Base-by-base conservation (phyloP, 805 yeast species). In the Starmerella stigmatis region DNA sequence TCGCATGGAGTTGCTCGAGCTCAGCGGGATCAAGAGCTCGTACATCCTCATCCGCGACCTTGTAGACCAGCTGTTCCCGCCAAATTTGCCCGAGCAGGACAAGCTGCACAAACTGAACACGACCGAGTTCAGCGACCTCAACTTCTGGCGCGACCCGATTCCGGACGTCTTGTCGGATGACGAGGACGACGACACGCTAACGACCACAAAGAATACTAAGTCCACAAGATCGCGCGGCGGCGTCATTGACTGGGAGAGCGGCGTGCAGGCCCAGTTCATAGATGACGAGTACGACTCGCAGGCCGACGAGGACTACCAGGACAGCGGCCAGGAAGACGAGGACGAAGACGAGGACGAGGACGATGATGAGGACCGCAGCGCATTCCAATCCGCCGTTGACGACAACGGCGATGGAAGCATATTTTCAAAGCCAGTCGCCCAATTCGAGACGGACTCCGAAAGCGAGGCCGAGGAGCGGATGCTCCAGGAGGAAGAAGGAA, bases 51-150 rank as follows among this genome's bases (percentile, higher is more conserved):
- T 92, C 58, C 84, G 92, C 36, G 97, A 92, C 61, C 70, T 92
- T 44, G 96, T 92, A 11, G 98, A 92, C 64, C 97, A 92, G 62
- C 88, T 88, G 62, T 92, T 92, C 72, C 98, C 98, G 8, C 95
- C 96, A 0, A 81, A 77, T 36, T 28, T 34, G 11, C 44, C 48
- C 4, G 45, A 31, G 23, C 65, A 55, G 41, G 48, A 52, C 29
- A 49, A 49, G 9, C 53, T 56, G 25, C 63, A 60, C 38, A 62
- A 48, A 27, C 57, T 63, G 3, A 60, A 59, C 36, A 58, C 64
- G 5, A 52, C 50, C 9, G 79, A 75, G 44, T 92, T 69, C 61
- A 83, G 85, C 7, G 98, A 92, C 64, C 83, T 83, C 35, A 88
- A 83, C 59, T 92, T 74, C 61, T 92, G 98, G 98, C 69, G 94